phyloP scores from a whole-genome alignment of 208 protist species.

The Phytomonas sp. region DNA sequence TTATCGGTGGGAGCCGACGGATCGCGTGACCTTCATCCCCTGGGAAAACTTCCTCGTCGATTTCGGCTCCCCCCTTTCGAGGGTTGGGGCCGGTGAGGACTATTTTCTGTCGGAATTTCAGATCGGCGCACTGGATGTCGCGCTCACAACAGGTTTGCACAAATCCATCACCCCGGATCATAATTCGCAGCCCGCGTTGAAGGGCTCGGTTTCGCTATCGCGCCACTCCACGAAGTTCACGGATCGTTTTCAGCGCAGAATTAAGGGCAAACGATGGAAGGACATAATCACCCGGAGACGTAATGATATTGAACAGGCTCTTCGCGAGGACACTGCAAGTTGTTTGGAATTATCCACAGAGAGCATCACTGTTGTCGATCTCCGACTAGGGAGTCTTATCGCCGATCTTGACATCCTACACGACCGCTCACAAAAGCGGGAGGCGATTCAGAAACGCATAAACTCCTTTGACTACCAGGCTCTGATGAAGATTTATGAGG shows the following conservation, averaged over 20 bases:
- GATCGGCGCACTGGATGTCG: constrained; percentile 50
- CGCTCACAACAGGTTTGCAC: constrained; percentile 27
- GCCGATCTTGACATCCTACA: constrained; percentile 47
- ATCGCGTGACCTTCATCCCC: constrained; percentile 61
- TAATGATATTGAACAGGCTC: constrained; percentile 44
- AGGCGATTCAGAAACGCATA: constrained; percentile 28
- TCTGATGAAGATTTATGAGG: constrained; percentile 46
- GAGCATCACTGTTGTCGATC: constrained; percentile 40
- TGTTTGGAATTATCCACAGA: constrained; percentile 33
- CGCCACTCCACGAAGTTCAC: not conserved
- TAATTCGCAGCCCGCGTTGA: not conserved
- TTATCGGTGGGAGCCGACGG: constrained; percentile 63
- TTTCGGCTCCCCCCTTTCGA: constrained; percentile 21
- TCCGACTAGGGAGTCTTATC: constrained; percentile 37
- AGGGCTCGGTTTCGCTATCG: not conserved
- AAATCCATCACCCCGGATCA: constrained; percentile 14
- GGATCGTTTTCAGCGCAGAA: constrained; percentile 25
- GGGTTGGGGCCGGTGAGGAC: constrained; percentile 27
- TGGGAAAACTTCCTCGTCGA: constrained; percentile 59
- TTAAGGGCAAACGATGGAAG: constrained; percentile 58
- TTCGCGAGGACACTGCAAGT: constrained; percentile 55
- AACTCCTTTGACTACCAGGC: constrained; percentile 35
- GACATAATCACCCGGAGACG: constrained; percentile 52
- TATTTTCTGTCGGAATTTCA: constrained; percentile 53
- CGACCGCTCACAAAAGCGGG: constrained; percentile 26